Conservation (phyloP, 129 eudicot genomes). For the Artemisia tridentata region DNA sequence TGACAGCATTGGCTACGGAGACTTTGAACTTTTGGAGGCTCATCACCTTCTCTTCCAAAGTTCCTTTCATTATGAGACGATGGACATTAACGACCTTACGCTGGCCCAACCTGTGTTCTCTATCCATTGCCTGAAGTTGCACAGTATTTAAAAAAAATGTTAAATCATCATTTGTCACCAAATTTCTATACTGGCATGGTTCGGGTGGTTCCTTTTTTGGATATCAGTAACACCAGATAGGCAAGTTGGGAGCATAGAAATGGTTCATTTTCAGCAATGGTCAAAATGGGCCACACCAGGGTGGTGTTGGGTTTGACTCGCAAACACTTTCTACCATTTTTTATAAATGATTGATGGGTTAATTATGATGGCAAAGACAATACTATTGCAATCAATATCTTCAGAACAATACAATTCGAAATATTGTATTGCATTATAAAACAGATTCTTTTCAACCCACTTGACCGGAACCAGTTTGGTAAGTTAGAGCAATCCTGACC, state of each 20-base stretch:
- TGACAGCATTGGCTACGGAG: slow-evolving; percentile 91
- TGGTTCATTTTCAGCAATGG: not conserved
- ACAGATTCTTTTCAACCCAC: not conserved
- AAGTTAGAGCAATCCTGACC: not conserved
- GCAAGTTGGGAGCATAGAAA: not conserved
- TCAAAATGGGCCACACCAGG: not conserved
- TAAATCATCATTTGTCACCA: not conserved
- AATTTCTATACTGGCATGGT: not conserved
- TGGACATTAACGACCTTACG: slow-evolving; percentile 94
- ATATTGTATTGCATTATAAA: not conserved
- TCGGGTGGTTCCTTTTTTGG: not conserved
- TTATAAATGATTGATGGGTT: not conserved
- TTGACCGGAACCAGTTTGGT: not conserved
- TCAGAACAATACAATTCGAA: not conserved
- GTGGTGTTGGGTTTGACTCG: too few relatives aligned
- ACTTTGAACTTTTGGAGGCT: slow-evolving; percentile 95
- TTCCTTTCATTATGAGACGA: slow-evolving; percentile 97
- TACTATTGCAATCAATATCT: not conserved
- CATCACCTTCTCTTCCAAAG: slow-evolving; percentile 96
- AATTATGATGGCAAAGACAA: not conserved
- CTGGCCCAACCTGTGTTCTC: slow-evolving; percentile 99
- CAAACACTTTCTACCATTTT: not conserved
- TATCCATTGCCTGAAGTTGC: slow-evolving; percentile 83
- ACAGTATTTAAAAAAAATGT: not conserved
- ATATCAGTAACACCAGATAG: not conserved